phyloP scores from a whole-genome alignment of 805 yeast species.

The Blastobotrys chiropterorum region DNA sequence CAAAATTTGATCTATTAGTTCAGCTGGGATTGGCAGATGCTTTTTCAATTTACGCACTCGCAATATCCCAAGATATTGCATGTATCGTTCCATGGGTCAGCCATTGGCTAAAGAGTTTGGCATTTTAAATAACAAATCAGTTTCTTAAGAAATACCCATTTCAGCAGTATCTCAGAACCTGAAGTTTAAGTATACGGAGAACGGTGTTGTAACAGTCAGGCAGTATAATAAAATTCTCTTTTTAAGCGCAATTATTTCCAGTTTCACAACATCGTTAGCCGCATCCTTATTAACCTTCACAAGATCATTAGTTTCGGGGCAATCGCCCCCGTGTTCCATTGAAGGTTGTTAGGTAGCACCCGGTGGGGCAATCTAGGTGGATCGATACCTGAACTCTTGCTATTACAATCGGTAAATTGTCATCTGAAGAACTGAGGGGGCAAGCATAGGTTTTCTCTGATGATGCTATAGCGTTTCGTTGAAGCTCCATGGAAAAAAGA shows the following conservation, averaged over 20 bases:
- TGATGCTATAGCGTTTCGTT: neutral
- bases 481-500: neutral
- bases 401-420: neutral
- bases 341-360: neutral
- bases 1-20: constrained; percentile 14
- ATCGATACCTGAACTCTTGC: neutral
- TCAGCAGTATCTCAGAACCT: constrained; percentile 1
- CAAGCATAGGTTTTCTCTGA: neutral
- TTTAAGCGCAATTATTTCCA: neutral
- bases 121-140: neutral
- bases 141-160: neutral
- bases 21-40: constrained; percentile 17
- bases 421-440: neutral
- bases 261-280: neutral
- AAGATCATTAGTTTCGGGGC: neutral
- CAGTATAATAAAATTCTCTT: neutral
- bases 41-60: constrained; percentile 11
- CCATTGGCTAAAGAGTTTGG: neutral
- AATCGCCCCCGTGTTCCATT: neutral
- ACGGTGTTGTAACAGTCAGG: constrained; percentile 1
- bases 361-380: neutral
- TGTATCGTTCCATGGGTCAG: constrained; percentile 6
- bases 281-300: neutral
- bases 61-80: constrained; percentile 15
- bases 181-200: neutral